Percentiles rank a stretch among this genome's conserved stretches.
These are phyloP conservation scores for Komagataella ulmi DNA, from an alignment of 805 yeast species.

Conservation along the genomic window DNA sequence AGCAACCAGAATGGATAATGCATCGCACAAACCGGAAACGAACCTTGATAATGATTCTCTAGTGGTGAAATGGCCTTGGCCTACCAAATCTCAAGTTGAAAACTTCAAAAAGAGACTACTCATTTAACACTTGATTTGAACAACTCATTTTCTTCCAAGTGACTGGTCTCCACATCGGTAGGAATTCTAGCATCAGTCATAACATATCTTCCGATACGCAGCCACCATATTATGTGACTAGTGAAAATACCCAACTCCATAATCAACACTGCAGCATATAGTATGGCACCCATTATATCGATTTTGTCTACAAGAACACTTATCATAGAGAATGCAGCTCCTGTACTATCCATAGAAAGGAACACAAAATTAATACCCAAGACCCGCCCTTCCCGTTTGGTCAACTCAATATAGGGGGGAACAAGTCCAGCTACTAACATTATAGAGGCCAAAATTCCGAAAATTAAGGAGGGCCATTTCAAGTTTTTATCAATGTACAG, in stretches of 20 bases:
- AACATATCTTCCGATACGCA: conserved; percentile 7
- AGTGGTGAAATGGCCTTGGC: neutral
- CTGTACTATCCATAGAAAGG: conserved; percentile 59
- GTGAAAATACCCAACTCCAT: conserved; percentile 68
- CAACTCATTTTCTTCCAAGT: neutral
- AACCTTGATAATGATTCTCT: neutral
- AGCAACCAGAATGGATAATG: neutral
- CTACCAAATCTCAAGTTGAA: neutral
- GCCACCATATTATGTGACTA: conserved; percentile 63
- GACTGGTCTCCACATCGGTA: neutral
- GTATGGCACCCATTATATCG: conserved; percentile 67
- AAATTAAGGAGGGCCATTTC: conserved; percentile 66
- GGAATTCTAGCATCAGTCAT: neutral
- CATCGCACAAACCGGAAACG: neutral
- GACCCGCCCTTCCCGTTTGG: conserved; percentile 70
- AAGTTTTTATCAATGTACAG: conserved; percentile 22
- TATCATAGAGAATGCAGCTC: conserved; percentile 66
- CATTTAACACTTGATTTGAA: neutral
- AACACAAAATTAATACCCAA: conserved; percentile 83
- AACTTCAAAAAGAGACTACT: neutral
- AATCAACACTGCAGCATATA: conserved; percentile 62
- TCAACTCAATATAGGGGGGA: conserved; percentile 82
- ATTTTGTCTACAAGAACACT: conserved; percentile 29
- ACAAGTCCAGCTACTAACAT: conserved; percentile 64
- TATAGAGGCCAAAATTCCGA: conserved; percentile 73